Percentiles rank a stretch among this genome's conserved stretches.
phyloP scores from a whole-genome alignment of 192 early-diverging fungal species.

The Jimgerdemannia flammicorona region DNA sequence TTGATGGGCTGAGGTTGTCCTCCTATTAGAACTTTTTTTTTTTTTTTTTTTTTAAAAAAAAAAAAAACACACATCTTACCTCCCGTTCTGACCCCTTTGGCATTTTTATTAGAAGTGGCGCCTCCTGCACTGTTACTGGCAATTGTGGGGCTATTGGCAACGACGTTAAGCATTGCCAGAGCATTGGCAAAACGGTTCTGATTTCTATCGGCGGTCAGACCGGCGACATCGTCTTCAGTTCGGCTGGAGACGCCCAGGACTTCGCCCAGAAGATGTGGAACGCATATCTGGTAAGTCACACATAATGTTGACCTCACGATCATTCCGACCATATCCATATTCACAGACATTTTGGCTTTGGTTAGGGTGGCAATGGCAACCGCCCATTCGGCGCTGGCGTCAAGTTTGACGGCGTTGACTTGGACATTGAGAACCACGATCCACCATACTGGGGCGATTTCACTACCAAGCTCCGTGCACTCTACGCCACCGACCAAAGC shows the following conservation, averaged over 20 bases:
- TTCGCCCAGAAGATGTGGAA: not conserved
- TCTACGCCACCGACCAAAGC: not conserved
- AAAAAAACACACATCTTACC: too few relatives aligned
- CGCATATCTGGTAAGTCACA: not conserved
- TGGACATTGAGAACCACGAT: conserved; percentile 55
- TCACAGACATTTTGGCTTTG: not conserved
- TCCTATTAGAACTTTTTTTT: too few relatives aligned
- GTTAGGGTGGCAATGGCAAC: not conserved
- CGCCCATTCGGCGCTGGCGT: not conserved
- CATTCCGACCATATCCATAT: too few relatives aligned
- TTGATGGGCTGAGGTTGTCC: too few relatives aligned
- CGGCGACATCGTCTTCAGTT: conserved; percentile 17
- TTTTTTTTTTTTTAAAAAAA: too few relatives aligned
- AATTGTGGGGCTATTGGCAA: conserved; percentile 47
- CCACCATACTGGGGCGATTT: conserved; percentile 47
- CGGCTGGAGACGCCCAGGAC: not conserved
- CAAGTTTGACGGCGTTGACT: conserved; percentile 53
- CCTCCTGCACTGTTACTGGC: not conserved
- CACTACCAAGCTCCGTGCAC: conserved; percentile 28
- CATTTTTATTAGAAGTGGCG: not conserved
- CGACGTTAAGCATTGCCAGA: conserved; percentile 58
- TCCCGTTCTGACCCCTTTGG: not conserved
- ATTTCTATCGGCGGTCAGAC: conserved; percentile 57
- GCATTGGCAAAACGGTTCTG: conserved; percentile 47
- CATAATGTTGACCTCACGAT: not conserved